Conservation (phyloP, 2,329 filamentous ascomycete species). For the Macroventuria anomochaeta region DNA sequence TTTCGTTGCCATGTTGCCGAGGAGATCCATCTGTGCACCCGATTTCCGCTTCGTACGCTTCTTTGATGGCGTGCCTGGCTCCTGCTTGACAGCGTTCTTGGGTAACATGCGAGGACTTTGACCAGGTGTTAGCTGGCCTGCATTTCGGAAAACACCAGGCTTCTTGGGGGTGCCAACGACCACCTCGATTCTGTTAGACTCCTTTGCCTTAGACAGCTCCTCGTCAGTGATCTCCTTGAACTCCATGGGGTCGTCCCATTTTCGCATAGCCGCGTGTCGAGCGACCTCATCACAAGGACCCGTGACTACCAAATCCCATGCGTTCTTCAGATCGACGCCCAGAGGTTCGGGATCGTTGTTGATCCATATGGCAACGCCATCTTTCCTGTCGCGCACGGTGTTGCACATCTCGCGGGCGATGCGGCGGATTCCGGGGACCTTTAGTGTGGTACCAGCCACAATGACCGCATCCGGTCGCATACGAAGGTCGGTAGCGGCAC, state of each 20-base stretch:
- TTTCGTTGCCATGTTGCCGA: constrained; percentile 34
- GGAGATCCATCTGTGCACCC: constrained; percentile 28
- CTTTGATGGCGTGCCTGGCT: constrained; percentile 42
- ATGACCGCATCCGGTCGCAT: constrained; percentile 88
- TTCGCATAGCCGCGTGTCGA: constrained; percentile 67
- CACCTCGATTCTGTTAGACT: constrained; percentile 41
- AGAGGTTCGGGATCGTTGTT: constrained; percentile 86
- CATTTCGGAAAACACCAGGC: constrained; percentile 32
- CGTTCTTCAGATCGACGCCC: constrained; percentile 84
- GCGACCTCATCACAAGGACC: constrained; percentile 91
- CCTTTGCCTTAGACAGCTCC: constrained; percentile 39
- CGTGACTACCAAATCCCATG: constrained; percentile 89
- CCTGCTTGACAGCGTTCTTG: constrained; percentile 28
- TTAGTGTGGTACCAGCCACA: constrained; percentile 93
- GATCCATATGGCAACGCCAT: constrained; percentile 92
- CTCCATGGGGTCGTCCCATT: constrained; percentile 60
- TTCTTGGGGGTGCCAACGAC: constrained; percentile 45
- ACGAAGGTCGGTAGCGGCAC: constrained; percentile 84
- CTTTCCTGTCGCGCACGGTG: constrained; percentile 79
- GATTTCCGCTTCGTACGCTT: constrained; percentile 43
- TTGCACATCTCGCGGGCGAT: constrained; percentile 91
- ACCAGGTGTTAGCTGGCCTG: constrained; percentile 46
- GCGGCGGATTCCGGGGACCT: constrained; percentile 89
- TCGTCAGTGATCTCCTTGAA: constrained; percentile 47
- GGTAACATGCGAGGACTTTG: constrained; percentile 45